Base-by-base conservation (phyloP, 192 early-diverging fungal genomes). In the Umbelopsis sp. region DNA sequence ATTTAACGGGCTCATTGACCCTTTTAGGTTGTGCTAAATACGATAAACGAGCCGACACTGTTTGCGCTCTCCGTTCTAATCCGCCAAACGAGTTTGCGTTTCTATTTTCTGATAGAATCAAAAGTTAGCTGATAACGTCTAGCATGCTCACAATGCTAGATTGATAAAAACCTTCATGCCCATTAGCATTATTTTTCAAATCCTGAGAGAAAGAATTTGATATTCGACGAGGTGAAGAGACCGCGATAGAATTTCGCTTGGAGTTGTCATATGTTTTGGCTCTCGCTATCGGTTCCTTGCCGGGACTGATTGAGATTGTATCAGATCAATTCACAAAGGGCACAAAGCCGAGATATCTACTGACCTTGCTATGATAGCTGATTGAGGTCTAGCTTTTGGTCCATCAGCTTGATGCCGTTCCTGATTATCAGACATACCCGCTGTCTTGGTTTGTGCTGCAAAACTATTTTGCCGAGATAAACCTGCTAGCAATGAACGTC, bases 1-100 rank as follows among this genome's bases (percentile, higher is more conserved):
- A 6, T 25, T 61, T 61, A 2, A 61, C 30, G 16, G 55, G 55
- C 15, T 61, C 55, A 7, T 12, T 25, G 18, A 61, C 33, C 30
- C 25, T 27, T 35, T 35, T 61, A 4, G 55, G 55, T 61, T 61
- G 55, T 33, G 55, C 55, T 35, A 61, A 35, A 61, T 61, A 61
- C 0, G 55, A 61, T 33, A 61, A n/a, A 15, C 55, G 55, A n/a
- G 55, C 55, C 4, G 55, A 61, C 30, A 61, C 55, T 35, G 55
- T 61, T 61, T 61, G 55, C 18, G 55, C 55, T n/a, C 33, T 61
- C 13, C 55, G 21, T 7, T 15, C 55, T 8, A 61, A 30, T 35
- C 37, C 37, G 6, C 27, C 30, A n/a, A 2, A 7, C 30, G 55
- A 16, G 3, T 61, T 30, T 5, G 27, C 11, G 30, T 37, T 30